Base-by-base conservation (phyloP, 345 rosid genomes). In the Garcia nutans region DNA sequence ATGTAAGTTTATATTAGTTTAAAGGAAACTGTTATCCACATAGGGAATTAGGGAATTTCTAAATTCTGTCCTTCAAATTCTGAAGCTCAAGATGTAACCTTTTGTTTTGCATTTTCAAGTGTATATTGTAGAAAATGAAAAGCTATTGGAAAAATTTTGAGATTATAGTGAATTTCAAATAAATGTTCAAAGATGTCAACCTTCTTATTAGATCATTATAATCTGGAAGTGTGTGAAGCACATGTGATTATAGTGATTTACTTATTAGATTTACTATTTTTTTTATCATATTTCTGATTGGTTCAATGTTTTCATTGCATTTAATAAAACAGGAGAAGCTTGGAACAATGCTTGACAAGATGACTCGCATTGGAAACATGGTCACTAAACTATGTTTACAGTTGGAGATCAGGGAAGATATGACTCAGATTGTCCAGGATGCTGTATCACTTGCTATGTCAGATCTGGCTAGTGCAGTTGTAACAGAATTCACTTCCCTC, bases 361-460 rank as follows among this genome's bases (percentile, higher is more conserved):
- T 84, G 79, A 84, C 65, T 58, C 97, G 97, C 68, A 72, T 95
- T 50, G 82, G 88, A 85, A 89, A 80, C 56, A 85, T 84, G 74
- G 93, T 86, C 72, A 41, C 71, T 60, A 84, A 88, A 72, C 84
- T 93, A 79, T 77, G 92, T 80, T 57, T 77, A 68, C 83, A 83
- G 77, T 73, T 95, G 78, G 82, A 88, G 76, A 41, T 87, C 74
- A 75, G 82, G 63, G 89, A 88, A 78, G 84, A 86, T 60, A 74
- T 81, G 85, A 78, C 89, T 82, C 87, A 82, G 55, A 77, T 76
- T 74, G 88, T 88, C 81, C 84, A 84, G 82, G 89, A 86, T 75
- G 97, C 99, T 76, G 97, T 96, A 52, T 87, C 97, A 47, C 94
- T 95, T 86, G 97, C 99, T 37, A 86, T 93, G 92, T 95, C 93